A percentile compares a stretch with the other conserved stretches of the same genome.
Evolutionary conservation across 257 asterid species (phyloP).

Genomic region (Scutellaria galericulata): DNA sequence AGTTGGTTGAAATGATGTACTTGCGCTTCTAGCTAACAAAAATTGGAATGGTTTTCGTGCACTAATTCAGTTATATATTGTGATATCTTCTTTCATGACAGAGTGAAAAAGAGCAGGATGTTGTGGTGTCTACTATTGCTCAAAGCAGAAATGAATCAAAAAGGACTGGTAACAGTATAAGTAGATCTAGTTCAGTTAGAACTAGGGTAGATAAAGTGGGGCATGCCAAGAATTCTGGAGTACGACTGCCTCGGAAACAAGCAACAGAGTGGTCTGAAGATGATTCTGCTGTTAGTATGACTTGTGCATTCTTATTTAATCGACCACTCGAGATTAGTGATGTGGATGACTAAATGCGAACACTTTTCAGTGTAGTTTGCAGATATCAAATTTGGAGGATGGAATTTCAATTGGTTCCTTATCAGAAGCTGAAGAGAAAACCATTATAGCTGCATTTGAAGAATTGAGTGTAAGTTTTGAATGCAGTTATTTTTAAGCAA

Average conservation of each 20-base stretch:
- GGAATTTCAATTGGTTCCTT: slow-evolving; percentile 60
- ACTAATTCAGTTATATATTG: slow-evolving; percentile 10
- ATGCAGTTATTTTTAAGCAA: neutral
- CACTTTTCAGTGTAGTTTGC: slow-evolving; percentile 62
- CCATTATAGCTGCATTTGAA: slow-evolving; percentile 54
- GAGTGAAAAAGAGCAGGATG: slow-evolving; percentile 56
- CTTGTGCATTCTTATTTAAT: slow-evolving; percentile 26
- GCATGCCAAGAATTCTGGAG: slow-evolving; percentile 41
- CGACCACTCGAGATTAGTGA: neutral
- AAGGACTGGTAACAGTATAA: slow-evolving; percentile 39
- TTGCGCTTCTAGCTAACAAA: neutral
- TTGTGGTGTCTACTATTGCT: slow-evolving; percentile 25
- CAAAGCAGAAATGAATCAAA: slow-evolving; percentile 43
- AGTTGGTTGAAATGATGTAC: neutral
- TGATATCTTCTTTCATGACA: slow-evolving; percentile 37
- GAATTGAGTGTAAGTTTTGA: slow-evolving; percentile 57
- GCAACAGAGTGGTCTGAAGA: slow-evolving; percentile 73
- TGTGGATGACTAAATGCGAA: slow-evolving; percentile 15
- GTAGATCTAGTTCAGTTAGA: slow-evolving; percentile 42
- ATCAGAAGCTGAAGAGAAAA: slow-evolving; percentile 88
- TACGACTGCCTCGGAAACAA: slow-evolving; percentile 37
- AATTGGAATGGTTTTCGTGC: slow-evolving; percentile 1
- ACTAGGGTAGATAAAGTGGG: slow-evolving; percentile 41
- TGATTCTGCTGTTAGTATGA: slow-evolving; percentile 75
- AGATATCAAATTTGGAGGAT: slow-evolving; percentile 66